Evolutionary conservation across 163 green algal species (phyloP).

Genomic region (Botryococcus braunii): DNA sequence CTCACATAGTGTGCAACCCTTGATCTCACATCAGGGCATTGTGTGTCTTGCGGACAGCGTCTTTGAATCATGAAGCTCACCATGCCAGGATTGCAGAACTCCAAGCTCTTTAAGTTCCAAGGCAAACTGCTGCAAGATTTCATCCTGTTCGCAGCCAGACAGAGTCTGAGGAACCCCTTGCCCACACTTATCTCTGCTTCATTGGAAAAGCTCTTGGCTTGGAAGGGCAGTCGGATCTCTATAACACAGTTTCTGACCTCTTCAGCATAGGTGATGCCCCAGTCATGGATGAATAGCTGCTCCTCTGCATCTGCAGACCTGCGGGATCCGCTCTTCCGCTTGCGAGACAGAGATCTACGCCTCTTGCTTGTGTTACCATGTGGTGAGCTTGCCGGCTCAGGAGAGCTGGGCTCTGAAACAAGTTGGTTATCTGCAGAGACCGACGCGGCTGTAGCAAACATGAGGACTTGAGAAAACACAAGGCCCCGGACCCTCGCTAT

Average conservation of each 20-base stretch:
- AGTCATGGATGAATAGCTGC: slow-evolving; percentile 1
- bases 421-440: too few relatives aligned
- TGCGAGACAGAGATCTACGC: too few relatives aligned
- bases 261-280: slow-evolving; percentile 3
- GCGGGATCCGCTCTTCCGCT: too few relatives aligned
- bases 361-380: too few relatives aligned
- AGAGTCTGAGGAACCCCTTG: not conserved
- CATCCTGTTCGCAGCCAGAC: not conserved
- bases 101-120: not conserved
- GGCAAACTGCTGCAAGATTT: slow-evolving; percentile 1
- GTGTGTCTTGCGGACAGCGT: not conserved
- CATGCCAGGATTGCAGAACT: not conserved
- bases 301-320: not conserved
- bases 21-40: not conserved
- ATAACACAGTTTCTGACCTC: not conserved
- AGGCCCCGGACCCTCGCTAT: too few relatives aligned
- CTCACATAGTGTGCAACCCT: not conserved
- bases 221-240: too few relatives aligned
- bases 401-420: too few relatives aligned
- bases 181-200: not conserved
- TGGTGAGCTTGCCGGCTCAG: too few relatives aligned
- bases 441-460: too few relatives aligned
- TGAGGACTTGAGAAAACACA: too few relatives aligned
- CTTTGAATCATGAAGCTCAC: not conserved
- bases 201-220: not conserved